These are phyloP conservation scores for Mycena venus DNA, from an alignment of 768 basidiomycete genomes.

Conservation along the genomic window DNA sequence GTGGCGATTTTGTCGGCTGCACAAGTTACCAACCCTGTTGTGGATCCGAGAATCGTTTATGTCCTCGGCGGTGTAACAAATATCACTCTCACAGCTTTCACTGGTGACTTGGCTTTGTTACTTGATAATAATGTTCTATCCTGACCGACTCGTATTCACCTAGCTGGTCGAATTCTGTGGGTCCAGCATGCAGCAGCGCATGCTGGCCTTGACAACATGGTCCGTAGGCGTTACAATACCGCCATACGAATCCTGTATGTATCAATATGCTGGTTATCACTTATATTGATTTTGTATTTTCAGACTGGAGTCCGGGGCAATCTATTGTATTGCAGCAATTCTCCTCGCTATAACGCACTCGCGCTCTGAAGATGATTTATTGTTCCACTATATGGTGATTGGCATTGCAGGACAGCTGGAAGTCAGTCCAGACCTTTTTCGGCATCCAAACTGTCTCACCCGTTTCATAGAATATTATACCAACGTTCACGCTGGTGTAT, in stretches of 20 bases:
- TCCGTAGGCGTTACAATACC: neutral
- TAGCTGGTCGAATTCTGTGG: constrained; percentile 11
- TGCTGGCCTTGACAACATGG: neutral
- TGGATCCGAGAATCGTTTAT: neutral
- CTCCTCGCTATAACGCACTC: neutral
- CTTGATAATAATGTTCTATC: neutral
- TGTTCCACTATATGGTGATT: neutral
- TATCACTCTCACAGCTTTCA: neutral
- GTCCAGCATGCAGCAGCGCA: neutral
- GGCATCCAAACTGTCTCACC: neutral
- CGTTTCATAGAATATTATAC: neutral
- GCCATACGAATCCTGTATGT: neutral
- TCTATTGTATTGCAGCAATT: neutral
- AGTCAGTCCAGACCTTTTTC: neutral
- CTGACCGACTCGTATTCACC: neutral
- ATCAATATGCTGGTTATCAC: neutral
- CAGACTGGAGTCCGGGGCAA: neutral
- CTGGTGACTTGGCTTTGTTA: neutral
- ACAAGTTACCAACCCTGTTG: neutral
- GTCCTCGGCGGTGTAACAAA: neutral
- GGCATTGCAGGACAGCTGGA: neutral
- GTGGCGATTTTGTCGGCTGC: neutral
- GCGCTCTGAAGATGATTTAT: neutral
- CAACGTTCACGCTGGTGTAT: neutral
- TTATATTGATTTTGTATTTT: neutral